Evolutionary conservation across 139 green algal species (phyloP).

Genomic region (Volvox africanus): DNA sequence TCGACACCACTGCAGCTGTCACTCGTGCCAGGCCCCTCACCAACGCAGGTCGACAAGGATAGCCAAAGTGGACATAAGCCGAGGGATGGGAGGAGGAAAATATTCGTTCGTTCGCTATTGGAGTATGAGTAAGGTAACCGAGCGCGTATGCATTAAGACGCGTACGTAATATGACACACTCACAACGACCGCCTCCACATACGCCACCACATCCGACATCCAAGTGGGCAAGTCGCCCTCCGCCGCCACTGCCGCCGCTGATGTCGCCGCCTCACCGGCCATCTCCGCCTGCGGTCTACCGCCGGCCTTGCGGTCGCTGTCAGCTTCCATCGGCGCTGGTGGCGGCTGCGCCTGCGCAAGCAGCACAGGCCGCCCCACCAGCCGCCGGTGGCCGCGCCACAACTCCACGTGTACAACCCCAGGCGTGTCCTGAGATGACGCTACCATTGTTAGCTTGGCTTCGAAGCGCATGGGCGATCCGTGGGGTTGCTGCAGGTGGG

Average conservation of each 20-base stretch:
- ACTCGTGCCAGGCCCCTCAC: too few species aligned
- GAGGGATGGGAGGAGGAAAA: too few species aligned
- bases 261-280: background rate
- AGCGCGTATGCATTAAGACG: too few species aligned
- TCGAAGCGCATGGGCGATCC: background rate
- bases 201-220: background rate
- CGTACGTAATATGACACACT: background rate
- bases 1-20: too few species aligned
- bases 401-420: conserved; percentile 17
- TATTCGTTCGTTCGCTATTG: too few species aligned
- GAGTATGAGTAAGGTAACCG: too few species aligned
- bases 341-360: background rate
- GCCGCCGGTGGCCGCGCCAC: conserved; percentile 5
- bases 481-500: background rate
- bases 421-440: background rate
- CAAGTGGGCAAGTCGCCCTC: background rate
- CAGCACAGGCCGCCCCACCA: conserved; percentile 6
- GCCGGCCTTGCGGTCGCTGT: background rate
- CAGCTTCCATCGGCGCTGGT: background rate
- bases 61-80: too few species aligned
- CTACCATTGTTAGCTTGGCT: background rate
- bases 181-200: background rate
- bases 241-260: background rate
- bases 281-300: background rate
- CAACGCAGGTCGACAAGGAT: too few species aligned